A percentile compares a stretch with the other conserved stretches of the same genome.
Conservation (phyloP, 1,284 basidiomycete genomes). For the Cutaneotrichosporon sp. region DNA sequence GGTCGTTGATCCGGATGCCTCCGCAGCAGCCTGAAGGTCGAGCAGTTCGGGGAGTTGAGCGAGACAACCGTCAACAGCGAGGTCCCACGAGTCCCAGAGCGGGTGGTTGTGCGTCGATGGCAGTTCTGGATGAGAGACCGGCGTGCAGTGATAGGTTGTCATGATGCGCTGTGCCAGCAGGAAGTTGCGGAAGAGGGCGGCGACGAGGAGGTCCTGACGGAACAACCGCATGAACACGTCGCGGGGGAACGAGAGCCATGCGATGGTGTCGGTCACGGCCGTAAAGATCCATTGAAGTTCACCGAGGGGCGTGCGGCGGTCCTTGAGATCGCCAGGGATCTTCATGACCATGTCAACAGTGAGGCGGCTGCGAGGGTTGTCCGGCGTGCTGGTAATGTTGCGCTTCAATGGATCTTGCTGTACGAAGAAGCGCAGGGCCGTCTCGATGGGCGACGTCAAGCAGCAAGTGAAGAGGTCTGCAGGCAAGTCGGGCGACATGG, state of each 20-base stretch:
- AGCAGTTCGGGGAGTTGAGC: constrained; percentile 89
- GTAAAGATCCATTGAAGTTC: constrained; percentile 99
- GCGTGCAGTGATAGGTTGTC: constrained; percentile 97
- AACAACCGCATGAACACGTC: constrained; percentile 93
- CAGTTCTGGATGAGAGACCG: constrained; percentile 86
- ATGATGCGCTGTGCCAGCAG: constrained; percentile 95
- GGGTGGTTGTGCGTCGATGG: constrained; percentile 94
- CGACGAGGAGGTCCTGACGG: constrained; percentile 92
- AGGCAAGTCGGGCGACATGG: constrained; percentile 93
- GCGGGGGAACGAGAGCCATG: constrained; percentile 94
- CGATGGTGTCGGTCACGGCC: constrained; percentile 97
- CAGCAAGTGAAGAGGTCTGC: constrained; percentile 98
- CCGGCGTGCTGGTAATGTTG: constrained; percentile 62
- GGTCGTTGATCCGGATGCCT: constrained; percentile 43
- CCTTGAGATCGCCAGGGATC: constrained; percentile 93
- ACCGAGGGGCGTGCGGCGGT: constrained; percentile 89
- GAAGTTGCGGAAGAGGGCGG: constrained; percentile 95
- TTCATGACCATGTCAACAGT: constrained; percentile 91
- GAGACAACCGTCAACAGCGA: constrained; percentile 93
- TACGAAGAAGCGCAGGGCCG: constrained; percentile 90
- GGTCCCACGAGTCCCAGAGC: constrained; percentile 96
- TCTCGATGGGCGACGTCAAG: constrained; percentile 96
- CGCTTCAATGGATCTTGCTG: constrained; percentile 74
- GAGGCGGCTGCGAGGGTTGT: constrained; percentile 56
- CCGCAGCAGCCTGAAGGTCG: constrained; percentile 57